phyloP scores from a whole-genome alignment of 139 green algal genomes.

The Pedinophyceae sp. region DNA sequence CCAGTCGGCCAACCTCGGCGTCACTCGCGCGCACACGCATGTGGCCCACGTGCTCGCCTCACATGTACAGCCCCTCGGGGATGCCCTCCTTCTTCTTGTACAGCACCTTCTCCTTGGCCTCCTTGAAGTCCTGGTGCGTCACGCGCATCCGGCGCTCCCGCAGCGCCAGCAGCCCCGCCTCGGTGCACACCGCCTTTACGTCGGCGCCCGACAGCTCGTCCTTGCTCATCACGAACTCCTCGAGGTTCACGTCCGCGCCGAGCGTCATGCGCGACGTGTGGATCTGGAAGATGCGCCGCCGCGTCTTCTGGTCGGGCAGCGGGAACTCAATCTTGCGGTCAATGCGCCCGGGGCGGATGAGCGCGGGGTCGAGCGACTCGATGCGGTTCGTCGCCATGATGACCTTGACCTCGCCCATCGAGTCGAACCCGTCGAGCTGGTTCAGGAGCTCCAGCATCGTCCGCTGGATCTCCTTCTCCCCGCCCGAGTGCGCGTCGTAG shows the following conservation, averaged over 20 bases:
- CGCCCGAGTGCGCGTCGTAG: conserved; percentile 81
- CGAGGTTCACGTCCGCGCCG: conserved; percentile 87
- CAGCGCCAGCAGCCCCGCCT: conserved; percentile 92
- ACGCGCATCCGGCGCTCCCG: conserved; percentile 90
- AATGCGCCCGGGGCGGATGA: conserved; percentile 89
- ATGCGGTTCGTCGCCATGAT: conserved; percentile 99
- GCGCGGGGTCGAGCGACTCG: conserved; percentile 85
- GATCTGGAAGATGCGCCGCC: conserved; percentile 93
- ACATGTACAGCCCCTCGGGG: conserved; percentile 96
- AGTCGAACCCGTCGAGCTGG: conserved; percentile 94
- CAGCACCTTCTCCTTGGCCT: conserved; percentile 87
- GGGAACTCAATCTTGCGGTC: conserved; percentile 97
- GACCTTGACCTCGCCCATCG: conserved; percentile 91
- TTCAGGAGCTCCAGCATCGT: conserved; percentile 98
- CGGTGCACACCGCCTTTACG: conserved; percentile 98
- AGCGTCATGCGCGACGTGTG: conserved; percentile 80
- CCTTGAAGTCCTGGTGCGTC: conserved; percentile 44
- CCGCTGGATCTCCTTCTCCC: conserved; percentile 94
- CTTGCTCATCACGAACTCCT: conserved; percentile 85
- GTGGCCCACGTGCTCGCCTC: too few species aligned
- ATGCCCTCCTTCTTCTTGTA: conserved; percentile 99
- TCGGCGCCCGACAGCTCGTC: conserved; percentile 94
- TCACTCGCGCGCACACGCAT: too few species aligned
- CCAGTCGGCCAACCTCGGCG: too few species aligned
- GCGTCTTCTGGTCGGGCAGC: conserved; percentile 95